Evolutionary conservation across 2,329 filamentous ascomycete genomes (phyloP), one percentile per base, ranked within the genome.

Genomic region (Claviceps humidiphila): DNA sequence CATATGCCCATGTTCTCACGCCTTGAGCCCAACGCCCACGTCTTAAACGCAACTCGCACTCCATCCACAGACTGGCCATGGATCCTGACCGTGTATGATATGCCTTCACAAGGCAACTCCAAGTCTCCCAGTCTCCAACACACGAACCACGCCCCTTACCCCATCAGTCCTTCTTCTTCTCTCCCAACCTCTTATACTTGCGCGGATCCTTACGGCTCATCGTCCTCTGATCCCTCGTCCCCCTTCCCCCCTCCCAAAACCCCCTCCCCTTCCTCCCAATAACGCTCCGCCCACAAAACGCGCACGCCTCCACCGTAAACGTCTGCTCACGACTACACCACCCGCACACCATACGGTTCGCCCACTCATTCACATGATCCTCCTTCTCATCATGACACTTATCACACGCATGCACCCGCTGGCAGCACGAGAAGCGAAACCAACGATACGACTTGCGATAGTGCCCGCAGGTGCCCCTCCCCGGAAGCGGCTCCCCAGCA

Each of bases 171-270:
- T 45, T 9, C 26, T 46, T 30, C 43, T n/a, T 16, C 26, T 46
- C 50, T 11, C 77, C 78, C 42, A 79, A 63, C 50, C 84, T 73
- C 64, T 82, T 84, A 64, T 81, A 82, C 72, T 89, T 89, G 61
- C 85, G 76, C 61, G 82, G 82, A 66, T 89, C 85, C 68, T 88
- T 89, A 54, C 82, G 74, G 60, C 81, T 86, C 87, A 90, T 90
- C 60, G 75, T 69, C 37, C 68, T 70, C 65, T 74, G 78, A 63
- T 89, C 85, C 55, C 87, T 73, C n/a, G 86, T 90, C 1, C 86
- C 86, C 64, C 85, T 88, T 1, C 88, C 88, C 11, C 88, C 88
- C 70, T 94, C 88, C 88, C 88, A 94, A 68, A 89, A 94, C 0
- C 88, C 88, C 44, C 64, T 67, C 3, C 79, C 78, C 61, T 80